These are phyloP conservation scores for Penicillium simplicissimum DNA, from an alignment of 495 filamentous ascomycete genomes.

Conservation along the genomic window DNA sequence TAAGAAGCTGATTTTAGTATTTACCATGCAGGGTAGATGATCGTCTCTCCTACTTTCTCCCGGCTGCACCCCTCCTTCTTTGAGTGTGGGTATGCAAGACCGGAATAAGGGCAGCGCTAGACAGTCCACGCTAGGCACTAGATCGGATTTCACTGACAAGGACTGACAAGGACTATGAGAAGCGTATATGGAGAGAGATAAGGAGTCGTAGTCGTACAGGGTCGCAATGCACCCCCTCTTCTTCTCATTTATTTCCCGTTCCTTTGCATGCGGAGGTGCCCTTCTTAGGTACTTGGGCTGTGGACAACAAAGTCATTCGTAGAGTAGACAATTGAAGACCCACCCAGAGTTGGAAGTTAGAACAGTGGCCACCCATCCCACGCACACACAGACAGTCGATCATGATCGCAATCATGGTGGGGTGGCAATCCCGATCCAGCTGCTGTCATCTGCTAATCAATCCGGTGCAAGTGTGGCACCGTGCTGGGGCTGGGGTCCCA, in stretches of 20 bases:
- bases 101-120: neutral
- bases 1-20: neutral
- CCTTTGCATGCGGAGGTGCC: neutral
- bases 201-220: neutral
- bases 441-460: neutral
- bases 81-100: neutral
- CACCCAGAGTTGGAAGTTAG: too few relatives aligned
- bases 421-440: conserved; percentile 48
- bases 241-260: neutral
- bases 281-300: too few relatives aligned
- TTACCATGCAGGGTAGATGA: neutral
- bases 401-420: neutral
- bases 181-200: neutral
- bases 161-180: neutral
- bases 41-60: neutral
- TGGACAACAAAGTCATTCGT: too few relatives aligned
- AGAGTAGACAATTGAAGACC: too few relatives aligned
- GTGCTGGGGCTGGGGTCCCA: too few relatives aligned
- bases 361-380: too few relatives aligned
- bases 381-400: neutral
- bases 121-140: neutral
- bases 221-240: neutral
- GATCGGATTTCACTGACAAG: neutral
- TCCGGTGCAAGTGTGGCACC: neutral
- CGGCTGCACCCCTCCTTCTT: neutral